Base-by-base conservation (phyloP, 345 rosid genomes). In the Salix caprea region DNA sequence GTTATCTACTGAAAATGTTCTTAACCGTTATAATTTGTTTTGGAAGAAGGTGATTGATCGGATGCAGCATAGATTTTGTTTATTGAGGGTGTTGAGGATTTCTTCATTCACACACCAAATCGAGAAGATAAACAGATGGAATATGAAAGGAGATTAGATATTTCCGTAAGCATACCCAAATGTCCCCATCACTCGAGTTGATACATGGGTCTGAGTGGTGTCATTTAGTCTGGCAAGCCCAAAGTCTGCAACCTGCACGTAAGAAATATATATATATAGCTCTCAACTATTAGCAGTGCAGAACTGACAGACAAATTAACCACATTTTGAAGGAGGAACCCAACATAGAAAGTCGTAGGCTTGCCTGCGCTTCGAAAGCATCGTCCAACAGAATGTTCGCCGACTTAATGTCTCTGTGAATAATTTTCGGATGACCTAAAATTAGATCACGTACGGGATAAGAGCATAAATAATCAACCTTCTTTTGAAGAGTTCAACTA, bases 161-260 rank as follows among this genome's bases (percentile, higher is more conserved):
- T 78, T 44, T 54, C 44, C 64, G 23, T 12, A 39, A 78, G 70
- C 97, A 75, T 86, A 94, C 99, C 97, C 98, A 69, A 94, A 94
- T 71, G 98, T 94, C 36, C 99, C 98, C 99, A 96, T 94, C 73
- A 94, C 98, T n/a, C 99, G 88, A 75, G 98, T 96, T 71, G 99
- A 96, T 71, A 96, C 98, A 85, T 96, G 99, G 32, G 97, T 89
- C 77, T 91, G 94, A 19, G 88, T 75, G 26, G 96, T 87, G 82
- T 89, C 96, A 30, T 87, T 90, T 50, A 96, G 92, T 77, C 82
- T 96, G 65, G 99, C 98, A 64, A 96, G 97, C 76, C 99, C 99
- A 79, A 96, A 96, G 84, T 96, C 99, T 73, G 98, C 98, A 60
- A 96, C 99, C 97, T 94, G 84, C 30, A 69, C 40, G 67, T n/a